Conservation (phyloP, 768 basidiomycete genomes). For the Leccinum variicolor region DNA sequence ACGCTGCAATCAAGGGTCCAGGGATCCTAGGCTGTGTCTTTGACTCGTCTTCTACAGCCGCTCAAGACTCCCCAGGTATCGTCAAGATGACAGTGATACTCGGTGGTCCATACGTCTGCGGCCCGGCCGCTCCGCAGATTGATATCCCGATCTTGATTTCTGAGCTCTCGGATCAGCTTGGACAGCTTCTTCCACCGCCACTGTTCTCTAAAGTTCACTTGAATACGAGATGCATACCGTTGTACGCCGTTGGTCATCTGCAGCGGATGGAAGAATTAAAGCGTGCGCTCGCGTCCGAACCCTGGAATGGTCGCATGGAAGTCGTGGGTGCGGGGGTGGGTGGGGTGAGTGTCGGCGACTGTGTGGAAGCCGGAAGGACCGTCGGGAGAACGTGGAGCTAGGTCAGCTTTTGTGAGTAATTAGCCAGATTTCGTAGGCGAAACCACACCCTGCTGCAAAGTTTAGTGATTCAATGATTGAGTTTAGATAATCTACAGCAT, state of each 20-base stretch:
- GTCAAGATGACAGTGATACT: constrained; percentile 90
- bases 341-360: constrained; percentile 86
- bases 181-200: constrained; percentile 50
- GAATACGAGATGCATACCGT: constrained; percentile 76
- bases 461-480: constrained; percentile 9
- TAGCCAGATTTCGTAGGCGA: constrained; percentile 1
- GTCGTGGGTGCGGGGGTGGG: constrained; percentile 83
- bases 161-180: constrained; percentile 46
- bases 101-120: constrained; percentile 64
- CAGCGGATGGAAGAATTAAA: constrained; percentile 62
- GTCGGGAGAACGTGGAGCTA: constrained; percentile 45
- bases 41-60: constrained; percentile 74
- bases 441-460: constrained; percentile 12
- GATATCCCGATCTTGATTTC: constrained; percentile 23
- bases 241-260: constrained; percentile 67
- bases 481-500: not conserved
- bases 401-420: constrained; percentile 12
- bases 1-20: constrained; percentile 35
- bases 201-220: constrained; percentile 48
- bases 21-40: constrained; percentile 85
- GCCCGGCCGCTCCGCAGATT: constrained; percentile 16
- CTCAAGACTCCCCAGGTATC: constrained; percentile 49
- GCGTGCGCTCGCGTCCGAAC: constrained; percentile 35
- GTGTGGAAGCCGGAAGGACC: constrained; percentile 68
- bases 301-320: constrained; percentile 51